These are phyloP conservation scores for Thielaviopsis euricoi DNA, from an alignment of 2,329 filamentous ascomycete genomes.

Conservation along the genomic window DNA sequence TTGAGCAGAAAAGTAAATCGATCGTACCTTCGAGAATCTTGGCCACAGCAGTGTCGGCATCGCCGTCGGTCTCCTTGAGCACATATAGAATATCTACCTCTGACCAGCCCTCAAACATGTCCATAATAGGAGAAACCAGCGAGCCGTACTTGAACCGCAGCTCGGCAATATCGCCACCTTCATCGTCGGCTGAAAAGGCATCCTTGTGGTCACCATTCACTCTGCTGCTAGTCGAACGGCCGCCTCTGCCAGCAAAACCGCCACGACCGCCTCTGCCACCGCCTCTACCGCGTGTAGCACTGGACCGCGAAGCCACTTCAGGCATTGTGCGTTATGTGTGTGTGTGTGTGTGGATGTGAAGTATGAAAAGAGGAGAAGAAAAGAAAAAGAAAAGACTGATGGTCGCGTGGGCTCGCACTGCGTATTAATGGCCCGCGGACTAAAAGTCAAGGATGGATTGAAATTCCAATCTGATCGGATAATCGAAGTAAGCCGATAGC, in stretches of 20 bases:
- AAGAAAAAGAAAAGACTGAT: conserved; percentile 12
- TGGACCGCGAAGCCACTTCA: conserved; percentile 75
- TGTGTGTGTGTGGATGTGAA: conserved; percentile 23
- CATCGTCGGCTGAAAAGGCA: conserved; percentile 41
- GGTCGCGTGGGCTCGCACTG: conserved; percentile 16
- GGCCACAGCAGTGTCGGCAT: conserved; percentile 57
- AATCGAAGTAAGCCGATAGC: conserved; percentile 5
- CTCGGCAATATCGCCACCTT: conserved; percentile 80
- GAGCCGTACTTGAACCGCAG: conserved; percentile 77
- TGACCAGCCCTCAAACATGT: conserved; percentile 91
- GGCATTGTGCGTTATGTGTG: conserved; percentile 48
- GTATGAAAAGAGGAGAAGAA: conserved; percentile 13
- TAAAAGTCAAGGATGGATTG: conserved; percentile 10
- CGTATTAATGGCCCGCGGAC: conserved; percentile 12
- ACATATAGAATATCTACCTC: conserved; percentile 89
- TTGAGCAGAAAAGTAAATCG: conserved; percentile 11
- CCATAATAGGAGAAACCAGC: conserved; percentile 68
- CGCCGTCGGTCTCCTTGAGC: conserved; percentile 72
- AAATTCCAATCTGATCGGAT: conserved; percentile 2
- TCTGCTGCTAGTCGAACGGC: conserved; percentile 40
- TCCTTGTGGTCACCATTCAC: conserved; percentile 60
- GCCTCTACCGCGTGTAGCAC: conserved; percentile 76
- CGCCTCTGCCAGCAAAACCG: conserved; percentile 55
- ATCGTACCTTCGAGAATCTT: conserved; percentile 60
- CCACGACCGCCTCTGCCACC: conserved; percentile 73